A percentile compares a stretch with the other conserved stretches of the same genome.
phyloP scores from a whole-genome alignment of 2,329 filamentous ascomycete species.

The Graphiopsis chlorocephala region DNA sequence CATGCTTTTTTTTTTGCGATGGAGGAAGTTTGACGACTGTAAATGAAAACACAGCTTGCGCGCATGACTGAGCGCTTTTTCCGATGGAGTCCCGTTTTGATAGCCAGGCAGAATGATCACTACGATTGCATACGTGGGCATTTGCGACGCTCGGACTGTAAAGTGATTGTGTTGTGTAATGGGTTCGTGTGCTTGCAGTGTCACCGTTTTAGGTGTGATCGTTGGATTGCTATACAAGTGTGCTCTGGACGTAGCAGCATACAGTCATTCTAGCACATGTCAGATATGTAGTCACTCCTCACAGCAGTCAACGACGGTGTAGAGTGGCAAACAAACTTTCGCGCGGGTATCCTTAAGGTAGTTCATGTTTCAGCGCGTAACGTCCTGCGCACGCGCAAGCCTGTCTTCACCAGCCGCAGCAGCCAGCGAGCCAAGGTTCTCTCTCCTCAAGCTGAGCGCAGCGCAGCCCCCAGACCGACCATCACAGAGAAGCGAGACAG shows the following conservation, averaged over 20 bases:
- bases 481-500: not conserved
- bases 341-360: not conserved
- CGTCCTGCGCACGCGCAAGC: not conserved
- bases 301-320: not conserved
- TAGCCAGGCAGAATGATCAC: not conserved
- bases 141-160: not conserved
- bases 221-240: not conserved
- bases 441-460: slow-evolving; percentile 11
- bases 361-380: slow-evolving; percentile 3
- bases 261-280: not conserved
- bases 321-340: not conserved
- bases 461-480: not conserved
- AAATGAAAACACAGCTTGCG: slow-evolving; percentile 8
- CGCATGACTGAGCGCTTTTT: not conserved
- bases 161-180: not conserved
- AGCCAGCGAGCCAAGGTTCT: not conserved
- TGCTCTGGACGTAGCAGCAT: not conserved
- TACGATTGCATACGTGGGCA: slow-evolving; percentile 4
- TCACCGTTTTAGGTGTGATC: not conserved
- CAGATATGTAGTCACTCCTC: not conserved
- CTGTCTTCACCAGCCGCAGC: slow-evolving; percentile 6
- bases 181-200: not conserved
- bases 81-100: not conserved
- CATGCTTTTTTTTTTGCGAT: not conserved
- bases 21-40: slow-evolving; percentile 1